A percentile compares a stretch with the other conserved stretches of the same genome.
Conservation (phyloP, 2,329 filamentous ascomycete species). For the Colletotrichum navitas region DNA sequence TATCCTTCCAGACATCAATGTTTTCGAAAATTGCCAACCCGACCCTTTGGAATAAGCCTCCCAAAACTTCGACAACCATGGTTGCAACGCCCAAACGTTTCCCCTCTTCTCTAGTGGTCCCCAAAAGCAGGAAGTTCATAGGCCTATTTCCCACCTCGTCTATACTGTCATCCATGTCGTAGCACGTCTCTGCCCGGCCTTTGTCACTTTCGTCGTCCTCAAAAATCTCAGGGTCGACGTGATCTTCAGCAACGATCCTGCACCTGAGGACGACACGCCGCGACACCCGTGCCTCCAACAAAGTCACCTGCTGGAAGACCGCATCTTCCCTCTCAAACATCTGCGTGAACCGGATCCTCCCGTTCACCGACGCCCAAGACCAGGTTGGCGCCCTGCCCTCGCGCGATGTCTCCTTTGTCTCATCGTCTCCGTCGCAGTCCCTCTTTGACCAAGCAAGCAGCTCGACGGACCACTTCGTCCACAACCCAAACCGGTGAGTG, state of each 20-base stretch:
- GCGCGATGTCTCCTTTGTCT: neutral
- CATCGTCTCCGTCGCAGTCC: neutral
- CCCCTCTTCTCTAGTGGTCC: neutral
- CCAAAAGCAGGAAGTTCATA: slow-evolving; percentile 8
- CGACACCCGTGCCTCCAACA: neutral
- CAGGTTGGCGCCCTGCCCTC: slow-evolving; percentile 23
- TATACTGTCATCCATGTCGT: neutral
- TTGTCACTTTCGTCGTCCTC: neutral
- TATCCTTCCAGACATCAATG: slow-evolving; percentile 1
- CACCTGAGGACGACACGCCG: slow-evolving; percentile 14
- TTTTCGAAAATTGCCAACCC: slow-evolving; percentile 9
- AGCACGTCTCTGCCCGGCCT: neutral
- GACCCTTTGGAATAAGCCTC: slow-evolving; percentile 3
- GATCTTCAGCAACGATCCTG: neutral
- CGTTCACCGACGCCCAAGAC: slow-evolving; percentile 36
- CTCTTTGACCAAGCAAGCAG: slow-evolving; percentile 30
- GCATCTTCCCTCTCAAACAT: slow-evolving; percentile 8
- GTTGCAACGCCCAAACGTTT: slow-evolving; percentile 5
- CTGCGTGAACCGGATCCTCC: slow-evolving; percentile 13
- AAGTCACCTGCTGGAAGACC: neutral
- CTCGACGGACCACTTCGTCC: slow-evolving; percentile 30
- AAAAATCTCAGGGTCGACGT: neutral
- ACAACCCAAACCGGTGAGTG: slow-evolving; percentile 17
- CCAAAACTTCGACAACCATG: neutral
- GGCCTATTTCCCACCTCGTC: neutral